These are phyloP conservation scores for Myxozyma monticola DNA, from an alignment of 805 yeast genomes.

Conservation along the genomic window DNA sequence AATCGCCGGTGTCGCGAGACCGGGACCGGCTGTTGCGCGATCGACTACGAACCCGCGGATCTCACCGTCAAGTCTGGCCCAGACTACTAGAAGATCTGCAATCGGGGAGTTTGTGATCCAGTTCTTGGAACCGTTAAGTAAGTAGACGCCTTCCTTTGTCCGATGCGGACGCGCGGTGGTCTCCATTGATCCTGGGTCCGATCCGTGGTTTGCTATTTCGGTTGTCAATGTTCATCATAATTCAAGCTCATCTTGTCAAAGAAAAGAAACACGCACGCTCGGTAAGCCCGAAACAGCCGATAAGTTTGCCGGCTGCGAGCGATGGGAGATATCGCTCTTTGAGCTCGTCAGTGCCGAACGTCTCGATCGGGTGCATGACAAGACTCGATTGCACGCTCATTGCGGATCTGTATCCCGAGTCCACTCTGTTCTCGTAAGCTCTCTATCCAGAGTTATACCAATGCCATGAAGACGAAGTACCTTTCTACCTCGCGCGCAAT, in stretches of 20 bases:
- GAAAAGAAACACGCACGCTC: conserved; percentile 42
- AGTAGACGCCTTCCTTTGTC: conserved; percentile 44
- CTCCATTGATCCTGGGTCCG: conserved; percentile 60
- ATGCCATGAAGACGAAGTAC: conserved; percentile 2
- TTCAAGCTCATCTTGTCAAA: not conserved
- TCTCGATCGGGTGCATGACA: conserved; percentile 46
- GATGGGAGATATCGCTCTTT: conserved; percentile 44
- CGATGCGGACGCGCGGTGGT: conserved; percentile 51
- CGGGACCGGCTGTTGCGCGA: conserved; percentile 37
- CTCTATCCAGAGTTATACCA: not conserved
- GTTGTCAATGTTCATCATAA: not conserved
- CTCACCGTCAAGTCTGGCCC: conserved; percentile 48
- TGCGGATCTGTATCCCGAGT: conserved; percentile 48
- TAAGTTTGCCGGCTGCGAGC: conserved; percentile 45
- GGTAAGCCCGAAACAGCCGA: conserved; percentile 65
- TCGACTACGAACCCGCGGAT: conserved; percentile 48
- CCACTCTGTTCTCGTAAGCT: conserved; percentile 37
- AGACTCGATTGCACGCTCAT: conserved; percentile 49
- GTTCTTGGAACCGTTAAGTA: conserved; percentile 45
- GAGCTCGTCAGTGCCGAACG: conserved; percentile 45
- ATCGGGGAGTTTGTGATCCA: conserved; percentile 52
- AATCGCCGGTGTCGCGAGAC: conserved; percentile 45
- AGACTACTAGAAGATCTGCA: conserved; percentile 45
- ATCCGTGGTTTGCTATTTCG: conserved; percentile 52
- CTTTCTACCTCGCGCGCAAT: conserved; percentile 47